Conservation (phyloP, 148 eudicot species). For the Nyssa sinensis region DNA sequence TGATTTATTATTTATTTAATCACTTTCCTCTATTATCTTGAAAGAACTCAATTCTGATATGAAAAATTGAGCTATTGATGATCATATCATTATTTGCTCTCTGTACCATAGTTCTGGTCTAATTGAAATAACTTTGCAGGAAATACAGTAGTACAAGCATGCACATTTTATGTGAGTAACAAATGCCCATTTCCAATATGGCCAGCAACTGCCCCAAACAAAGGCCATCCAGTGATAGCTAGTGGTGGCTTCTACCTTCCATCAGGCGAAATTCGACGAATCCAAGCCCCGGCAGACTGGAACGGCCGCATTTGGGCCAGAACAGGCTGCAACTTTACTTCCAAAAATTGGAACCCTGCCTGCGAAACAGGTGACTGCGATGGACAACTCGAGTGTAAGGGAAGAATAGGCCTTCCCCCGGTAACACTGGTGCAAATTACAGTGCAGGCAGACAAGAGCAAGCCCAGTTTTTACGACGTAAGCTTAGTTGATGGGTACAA, state of each 20-base stretch:
- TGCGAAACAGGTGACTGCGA: conserved; percentile 75
- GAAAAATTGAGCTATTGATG: too few relatives aligned
- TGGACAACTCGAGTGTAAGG: conserved; percentile 52
- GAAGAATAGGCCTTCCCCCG: conserved; percentile 59
- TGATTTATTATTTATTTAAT: too few relatives aligned
- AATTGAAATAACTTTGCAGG: conserved; percentile 9
- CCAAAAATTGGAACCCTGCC: conserved; percentile 29
- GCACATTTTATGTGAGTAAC: conserved; percentile 54
- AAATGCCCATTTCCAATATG: conserved; percentile 74
- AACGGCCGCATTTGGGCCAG: conserved; percentile 78
- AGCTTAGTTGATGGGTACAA: conserved; percentile 79
- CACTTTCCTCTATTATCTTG: too few relatives aligned
- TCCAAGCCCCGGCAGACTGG: conserved; percentile 64
- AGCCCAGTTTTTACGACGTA: conserved; percentile 64
- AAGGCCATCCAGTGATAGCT: conserved; percentile 58
- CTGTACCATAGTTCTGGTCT: background rate
- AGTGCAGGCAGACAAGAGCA: conserved; percentile 38
- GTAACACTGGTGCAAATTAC: conserved; percentile 63
- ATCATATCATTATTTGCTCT: too few relatives aligned
- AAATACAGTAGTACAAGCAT: conserved; percentile 28
- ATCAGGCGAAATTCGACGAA: conserved; percentile 22
- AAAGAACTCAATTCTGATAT: too few relatives aligned
- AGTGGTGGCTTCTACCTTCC: conserved; percentile 64
- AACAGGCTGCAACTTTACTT: conserved; percentile 56
- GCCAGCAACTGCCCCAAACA: conserved; percentile 75